phyloP scores from a whole-genome alignment of 2,329 filamentous ascomycete genomes.

The Trichoderma sp. region DNA sequence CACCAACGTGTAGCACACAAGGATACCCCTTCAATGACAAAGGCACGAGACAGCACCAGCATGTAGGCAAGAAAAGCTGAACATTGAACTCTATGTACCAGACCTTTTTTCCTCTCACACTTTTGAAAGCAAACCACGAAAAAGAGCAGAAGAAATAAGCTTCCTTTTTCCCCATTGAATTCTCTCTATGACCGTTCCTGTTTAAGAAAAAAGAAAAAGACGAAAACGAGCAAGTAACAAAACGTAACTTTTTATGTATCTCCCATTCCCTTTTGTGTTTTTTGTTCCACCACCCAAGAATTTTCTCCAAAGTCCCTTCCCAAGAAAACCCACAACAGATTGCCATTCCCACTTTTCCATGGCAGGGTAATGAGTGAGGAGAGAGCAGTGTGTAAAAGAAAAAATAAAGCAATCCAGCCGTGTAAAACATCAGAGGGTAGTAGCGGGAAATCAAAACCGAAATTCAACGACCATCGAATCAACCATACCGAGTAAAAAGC shows the following conservation, averaged over 20 bases:
- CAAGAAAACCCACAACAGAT: neutral
- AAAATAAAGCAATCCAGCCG: constrained; percentile 8
- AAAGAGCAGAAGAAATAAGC: neutral
- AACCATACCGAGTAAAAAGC: neutral
- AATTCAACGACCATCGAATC: neutral
- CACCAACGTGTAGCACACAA: neutral
- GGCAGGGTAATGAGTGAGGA: neutral
- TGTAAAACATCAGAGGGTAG: constrained; percentile 7
- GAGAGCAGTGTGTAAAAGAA: neutral
- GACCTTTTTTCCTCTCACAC: neutral
- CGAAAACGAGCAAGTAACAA: neutral
- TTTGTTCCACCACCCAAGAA: constrained; percentile 13
- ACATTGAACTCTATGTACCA: neutral
- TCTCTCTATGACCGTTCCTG: constrained; percentile 18
- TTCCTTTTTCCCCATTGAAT: neutral
- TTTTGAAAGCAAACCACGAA: neutral
- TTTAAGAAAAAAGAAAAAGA: neutral
- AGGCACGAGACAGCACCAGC: neutral
- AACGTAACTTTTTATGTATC: constrained; percentile 23
- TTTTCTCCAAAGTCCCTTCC: neutral
- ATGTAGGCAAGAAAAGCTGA: neutral
- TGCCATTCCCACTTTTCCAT: neutral
- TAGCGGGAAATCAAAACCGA: neutral
- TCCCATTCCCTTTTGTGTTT: constrained; percentile 15
- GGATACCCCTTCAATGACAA: neutral